Evolutionary conservation across 2,329 filamentous ascomycete species (phyloP).

Genomic region (Westerdykella aurantiaca): DNA sequence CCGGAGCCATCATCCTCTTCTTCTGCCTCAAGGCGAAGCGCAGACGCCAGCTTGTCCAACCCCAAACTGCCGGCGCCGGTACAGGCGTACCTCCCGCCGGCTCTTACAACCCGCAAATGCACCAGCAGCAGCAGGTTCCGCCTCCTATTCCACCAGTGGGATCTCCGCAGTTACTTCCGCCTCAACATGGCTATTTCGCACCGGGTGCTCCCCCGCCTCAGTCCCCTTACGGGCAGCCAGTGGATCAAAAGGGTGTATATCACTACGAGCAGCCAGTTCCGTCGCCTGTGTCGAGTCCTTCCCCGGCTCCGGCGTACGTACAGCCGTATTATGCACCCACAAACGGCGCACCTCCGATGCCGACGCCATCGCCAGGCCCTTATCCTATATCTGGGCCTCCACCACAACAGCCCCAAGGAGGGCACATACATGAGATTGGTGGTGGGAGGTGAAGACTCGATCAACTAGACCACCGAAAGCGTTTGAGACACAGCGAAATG

Average conservation of each 20-base stretch:
- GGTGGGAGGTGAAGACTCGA: too few relatives aligned
- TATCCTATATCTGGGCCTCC: conserved; percentile 2
- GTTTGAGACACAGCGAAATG: too few relatives aligned
- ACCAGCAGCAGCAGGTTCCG: conserved; percentile 3
- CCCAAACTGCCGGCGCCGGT: conserved; percentile 11
- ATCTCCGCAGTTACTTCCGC: conserved; percentile 1
- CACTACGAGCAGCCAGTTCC: conserved; percentile 11
- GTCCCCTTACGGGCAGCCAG: too few relatives aligned
- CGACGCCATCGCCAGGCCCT: conserved; percentile 5
- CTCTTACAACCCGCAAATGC: conserved; percentile 8
- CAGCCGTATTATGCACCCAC: conserved; percentile 13
- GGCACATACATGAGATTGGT: too few relatives aligned
- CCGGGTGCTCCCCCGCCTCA: not conserved
- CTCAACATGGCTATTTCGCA: conserved; percentile 4
- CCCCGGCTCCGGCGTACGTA: conserved; percentile 20
- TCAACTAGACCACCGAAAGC: too few relatives aligned
- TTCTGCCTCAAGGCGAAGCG: conserved; percentile 18
- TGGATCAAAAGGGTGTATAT: too few relatives aligned
- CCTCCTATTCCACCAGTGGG: not conserved
- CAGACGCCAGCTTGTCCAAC: conserved; percentile 12
- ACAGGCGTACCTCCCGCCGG: conserved; percentile 13
- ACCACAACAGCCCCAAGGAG: too few relatives aligned
- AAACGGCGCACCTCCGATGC: conserved; percentile 4
- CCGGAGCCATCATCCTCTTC: conserved; percentile 14
- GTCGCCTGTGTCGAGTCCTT: conserved; percentile 15